These are phyloP conservation scores for Westerdykella sp. DNA, from an alignment of 2,329 filamentous ascomycete genomes.

Conservation along the genomic window DNA sequence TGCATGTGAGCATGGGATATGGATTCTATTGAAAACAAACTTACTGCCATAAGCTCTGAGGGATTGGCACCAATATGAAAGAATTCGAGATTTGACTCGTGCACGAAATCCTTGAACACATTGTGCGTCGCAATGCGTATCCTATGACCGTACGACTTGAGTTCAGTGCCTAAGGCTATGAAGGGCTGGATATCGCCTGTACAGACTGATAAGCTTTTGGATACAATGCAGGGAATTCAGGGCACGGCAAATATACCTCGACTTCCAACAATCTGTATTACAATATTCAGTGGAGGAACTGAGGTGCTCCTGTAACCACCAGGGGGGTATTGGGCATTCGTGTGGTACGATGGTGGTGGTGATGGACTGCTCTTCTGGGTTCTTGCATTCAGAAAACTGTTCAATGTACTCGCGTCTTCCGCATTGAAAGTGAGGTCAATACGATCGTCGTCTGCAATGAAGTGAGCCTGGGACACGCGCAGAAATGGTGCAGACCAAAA, in stretches of 20 bases:
- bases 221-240: not conserved
- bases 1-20: too few species aligned
- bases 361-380: too few species aligned
- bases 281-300: conserved; percentile 1
- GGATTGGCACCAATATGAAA: conserved; percentile 31
- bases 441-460: conserved; percentile 2
- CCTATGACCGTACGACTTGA: conserved; percentile 31
- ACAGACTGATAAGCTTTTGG: conserved; percentile 2
- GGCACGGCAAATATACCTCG: conserved; percentile 1
- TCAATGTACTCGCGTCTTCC: conserved; percentile 1
- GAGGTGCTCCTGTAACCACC: too few species aligned
- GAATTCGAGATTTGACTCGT: conserved; percentile 30
- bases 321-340: too few species aligned
- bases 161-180: conserved; percentile 48
- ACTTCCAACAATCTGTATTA: conserved; percentile 2
- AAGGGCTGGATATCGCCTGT: conserved; percentile 55
- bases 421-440: conserved; percentile 2
- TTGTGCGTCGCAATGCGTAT: conserved; percentile 26
- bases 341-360: too few species aligned
- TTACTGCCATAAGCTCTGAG: conserved; percentile 39
- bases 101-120: conserved; percentile 14
- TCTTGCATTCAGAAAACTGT: not conserved
- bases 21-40: too few species aligned
- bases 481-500: conserved; percentile 1
- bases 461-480: not conserved